Conservation (phyloP, 306 rosid genomes). For the Quercus rubra region DNA sequence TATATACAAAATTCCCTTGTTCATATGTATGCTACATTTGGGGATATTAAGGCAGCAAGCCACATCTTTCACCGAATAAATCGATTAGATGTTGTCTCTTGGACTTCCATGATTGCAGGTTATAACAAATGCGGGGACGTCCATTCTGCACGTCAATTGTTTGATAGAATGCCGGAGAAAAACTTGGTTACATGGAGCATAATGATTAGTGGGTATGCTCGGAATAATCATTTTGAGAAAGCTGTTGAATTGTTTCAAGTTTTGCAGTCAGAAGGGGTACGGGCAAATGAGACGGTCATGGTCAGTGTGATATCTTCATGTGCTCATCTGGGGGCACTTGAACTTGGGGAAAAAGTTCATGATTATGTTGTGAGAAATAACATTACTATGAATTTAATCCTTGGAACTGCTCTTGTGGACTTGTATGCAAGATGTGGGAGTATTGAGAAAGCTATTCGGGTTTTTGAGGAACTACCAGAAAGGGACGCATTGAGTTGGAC, state of each 20-base stretch:
- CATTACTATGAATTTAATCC: slow-evolving; percentile 33
- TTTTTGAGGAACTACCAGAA: slow-evolving; percentile 28
- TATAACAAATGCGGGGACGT: slow-evolving; percentile 33
- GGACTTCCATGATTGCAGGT: slow-evolving; percentile 41
- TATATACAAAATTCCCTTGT: slow-evolving; percentile 34
- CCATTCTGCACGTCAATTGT: slow-evolving; percentile 33
- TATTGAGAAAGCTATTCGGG: slow-evolving; percentile 34
- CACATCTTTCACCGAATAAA: slow-evolving; percentile 20
- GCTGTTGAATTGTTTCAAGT: slow-evolving; percentile 28
- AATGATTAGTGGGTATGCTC: slow-evolving; percentile 37
- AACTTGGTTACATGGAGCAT: slow-evolving; percentile 48
- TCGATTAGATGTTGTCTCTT: slow-evolving; percentile 28
- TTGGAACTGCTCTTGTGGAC: slow-evolving; percentile 44
- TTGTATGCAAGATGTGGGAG: slow-evolving; percentile 48
- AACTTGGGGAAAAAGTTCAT: slow-evolving; percentile 32
- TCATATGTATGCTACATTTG: slow-evolving; percentile 33
- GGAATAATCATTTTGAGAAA: slow-evolving; percentile 25
- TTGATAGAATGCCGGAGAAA: slow-evolving; percentile 35
- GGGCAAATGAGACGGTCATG: slow-evolving; percentile 44
- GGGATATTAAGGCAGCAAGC: slow-evolving; percentile 27
- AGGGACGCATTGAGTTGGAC: slow-evolving; percentile 41
- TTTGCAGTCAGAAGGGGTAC: slow-evolving; percentile 34
- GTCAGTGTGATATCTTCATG: slow-evolving; percentile 44
- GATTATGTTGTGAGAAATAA: slow-evolving; percentile 30
- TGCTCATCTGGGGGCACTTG: slow-evolving; percentile 50